These are phyloP conservation scores for Quercus tomentella DNA, from an alignment of 331 rosid genomes.

Conservation along the genomic window DNA sequence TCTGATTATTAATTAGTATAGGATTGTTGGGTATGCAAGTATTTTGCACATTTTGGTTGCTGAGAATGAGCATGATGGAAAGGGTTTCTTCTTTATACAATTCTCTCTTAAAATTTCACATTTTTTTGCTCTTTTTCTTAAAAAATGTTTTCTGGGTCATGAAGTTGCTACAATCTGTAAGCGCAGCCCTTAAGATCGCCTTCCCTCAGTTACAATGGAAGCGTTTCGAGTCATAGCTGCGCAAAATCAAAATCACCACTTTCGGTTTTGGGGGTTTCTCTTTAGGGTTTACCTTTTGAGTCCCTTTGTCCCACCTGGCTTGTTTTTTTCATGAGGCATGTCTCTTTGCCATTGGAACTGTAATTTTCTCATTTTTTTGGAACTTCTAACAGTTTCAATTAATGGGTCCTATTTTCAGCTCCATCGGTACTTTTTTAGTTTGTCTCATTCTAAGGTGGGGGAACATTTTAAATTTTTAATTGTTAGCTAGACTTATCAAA, in stretches of 20 bases:
- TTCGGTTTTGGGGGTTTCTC: conserved; percentile 21
- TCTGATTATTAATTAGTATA: background rate
- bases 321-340: conserved; percentile 16
- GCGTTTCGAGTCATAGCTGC: conserved; percentile 82
- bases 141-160: no score
- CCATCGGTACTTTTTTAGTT: conserved; percentile 15
- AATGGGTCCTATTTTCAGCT: conserved; percentile 1
- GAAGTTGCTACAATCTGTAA: background rate
- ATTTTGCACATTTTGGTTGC: background rate
- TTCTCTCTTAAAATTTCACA: no score
- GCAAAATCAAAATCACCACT: conserved; percentile 25
- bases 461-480: conserved; percentile 18
- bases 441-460: conserved; percentile 45
- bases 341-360: conserved; percentile 13
- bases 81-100: background rate
- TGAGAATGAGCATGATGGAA: background rate
- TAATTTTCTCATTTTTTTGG: background rate
- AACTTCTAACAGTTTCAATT: conserved; percentile 24
- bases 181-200: conserved; percentile 94
- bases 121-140: no score
- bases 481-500: no score
- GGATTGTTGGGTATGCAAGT: background rate
- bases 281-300: conserved; percentile 64
- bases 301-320: conserved; percentile 33
- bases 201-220: conserved; percentile 55